Percentiles rank a stretch among this genome's conserved stretches.
These are phyloP conservation scores for Lepidium africanum DNA, from an alignment of 345 rosid species.

Conservation along the genomic window DNA sequence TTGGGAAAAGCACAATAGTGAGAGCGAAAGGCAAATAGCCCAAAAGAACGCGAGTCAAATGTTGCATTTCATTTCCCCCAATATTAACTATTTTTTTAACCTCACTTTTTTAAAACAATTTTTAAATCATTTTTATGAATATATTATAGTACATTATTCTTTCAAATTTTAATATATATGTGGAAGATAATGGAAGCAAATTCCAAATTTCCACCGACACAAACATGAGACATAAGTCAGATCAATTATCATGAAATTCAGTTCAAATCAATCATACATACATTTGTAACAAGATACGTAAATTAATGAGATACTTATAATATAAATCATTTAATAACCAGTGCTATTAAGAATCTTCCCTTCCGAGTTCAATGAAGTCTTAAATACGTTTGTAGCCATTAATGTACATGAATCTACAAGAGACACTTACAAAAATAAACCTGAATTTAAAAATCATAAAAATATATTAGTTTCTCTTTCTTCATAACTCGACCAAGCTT, in stretches of 20 bases:
- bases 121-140: too few species aligned
- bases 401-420: constrained; percentile 19
- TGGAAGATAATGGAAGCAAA: not conserved
- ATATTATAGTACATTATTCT: not conserved
- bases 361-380: constrained; percentile 8
- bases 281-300: not conserved
- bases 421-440: constrained; percentile 8
- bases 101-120: not conserved
- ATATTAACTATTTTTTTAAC: not conserved
- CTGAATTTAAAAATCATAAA: not conserved
- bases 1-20: not conserved
- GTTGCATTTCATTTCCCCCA: constrained; percentile 5
- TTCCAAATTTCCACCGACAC: constrained; percentile 21
- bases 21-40: constrained; percentile 15
- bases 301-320: not conserved
- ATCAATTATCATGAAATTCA: constrained; percentile 3
- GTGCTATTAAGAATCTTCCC: constrained; percentile 2
- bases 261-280: constrained; percentile 16
- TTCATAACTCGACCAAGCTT: constrained; percentile 33
- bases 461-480: constrained; percentile 20
- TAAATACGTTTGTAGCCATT: not conserved
- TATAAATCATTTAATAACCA: not conserved
- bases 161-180: not conserved
- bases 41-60: constrained; percentile 24
- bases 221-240: constrained; percentile 12